Evolutionary conservation across 495 filamentous ascomycete species (phyloP).

Genomic region (Cercophora samala): DNA sequence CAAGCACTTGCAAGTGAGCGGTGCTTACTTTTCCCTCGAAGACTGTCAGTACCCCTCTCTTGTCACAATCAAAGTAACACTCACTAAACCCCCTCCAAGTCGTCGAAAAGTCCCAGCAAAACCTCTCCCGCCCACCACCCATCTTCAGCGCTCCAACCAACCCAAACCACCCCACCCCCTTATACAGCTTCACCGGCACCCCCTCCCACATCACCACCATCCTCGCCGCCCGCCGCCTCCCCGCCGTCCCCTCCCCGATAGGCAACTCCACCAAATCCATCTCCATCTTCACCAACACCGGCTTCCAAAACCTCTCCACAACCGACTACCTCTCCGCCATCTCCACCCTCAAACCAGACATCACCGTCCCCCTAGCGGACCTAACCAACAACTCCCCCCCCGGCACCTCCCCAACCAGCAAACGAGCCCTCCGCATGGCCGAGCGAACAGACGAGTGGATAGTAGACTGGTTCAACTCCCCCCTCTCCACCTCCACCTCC

Average conservation of each 20-base stretch:
- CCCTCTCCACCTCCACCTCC: slow-evolving; percentile 32
- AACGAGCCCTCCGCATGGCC: slow-evolving; percentile 75
- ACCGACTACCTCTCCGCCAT: slow-evolving; percentile 64
- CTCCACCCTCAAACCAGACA: slow-evolving; percentile 67
- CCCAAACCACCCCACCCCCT: slow-evolving; percentile 43
- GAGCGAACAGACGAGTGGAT: slow-evolving; percentile 83
- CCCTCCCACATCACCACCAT: slow-evolving; percentile 57
- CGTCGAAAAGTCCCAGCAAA: slow-evolving; percentile 63
- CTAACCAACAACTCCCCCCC: slow-evolving; percentile 55
- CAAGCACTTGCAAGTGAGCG: slow-evolving; percentile 60
- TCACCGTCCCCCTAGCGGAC: slow-evolving; percentile 75
- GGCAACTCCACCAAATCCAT: slow-evolving; percentile 71
- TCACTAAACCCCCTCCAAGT: slow-evolving; percentile 51
- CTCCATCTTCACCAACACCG: slow-evolving; percentile 75
- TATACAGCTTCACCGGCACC: slow-evolving; percentile 70
- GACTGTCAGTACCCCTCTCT: slow-evolving; percentile 64
- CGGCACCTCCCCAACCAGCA: slow-evolving; percentile 52
- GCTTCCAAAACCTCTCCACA: slow-evolving; percentile 67
- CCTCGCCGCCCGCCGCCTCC: slow-evolving; percentile 74
- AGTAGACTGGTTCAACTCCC: slow-evolving; percentile 60
- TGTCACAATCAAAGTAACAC: not conserved
- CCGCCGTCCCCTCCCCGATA: slow-evolving; percentile 67
- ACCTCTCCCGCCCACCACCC: slow-evolving; percentile 40
- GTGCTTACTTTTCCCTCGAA: slow-evolving; percentile 80
- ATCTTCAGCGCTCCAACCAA: slow-evolving; percentile 38